A percentile compares a stretch with the other conserved stretches of the same genome.
Conservation (phyloP, 257 asterid species). For the Solanum raphanifolium region DNA sequence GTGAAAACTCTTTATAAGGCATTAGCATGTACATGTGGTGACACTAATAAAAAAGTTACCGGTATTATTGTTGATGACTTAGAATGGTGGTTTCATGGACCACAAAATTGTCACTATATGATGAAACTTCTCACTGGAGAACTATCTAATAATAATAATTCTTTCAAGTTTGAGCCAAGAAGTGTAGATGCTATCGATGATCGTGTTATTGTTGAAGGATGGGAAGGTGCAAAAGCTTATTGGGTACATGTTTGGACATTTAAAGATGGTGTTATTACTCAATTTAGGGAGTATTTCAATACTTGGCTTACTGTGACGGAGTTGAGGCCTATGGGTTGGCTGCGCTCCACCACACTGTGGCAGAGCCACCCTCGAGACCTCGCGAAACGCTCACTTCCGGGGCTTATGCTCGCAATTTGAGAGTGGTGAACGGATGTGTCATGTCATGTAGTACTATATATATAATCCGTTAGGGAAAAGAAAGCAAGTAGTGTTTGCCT, state of each 20-base stretch:
- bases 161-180: constrained; percentile 54
- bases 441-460: not conserved
- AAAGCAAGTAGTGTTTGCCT: not conserved
- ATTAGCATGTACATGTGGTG: constrained; percentile 18
- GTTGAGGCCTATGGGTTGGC: constrained; percentile 26
- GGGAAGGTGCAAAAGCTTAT: constrained; percentile 73
- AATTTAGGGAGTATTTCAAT: constrained; percentile 82
- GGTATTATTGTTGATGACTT: constrained; percentile 42
- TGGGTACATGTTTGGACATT: constrained; percentile 97
- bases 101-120: constrained; percentile 85
- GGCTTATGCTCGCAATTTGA: constrained; percentile 70
- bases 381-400: constrained; percentile 57
- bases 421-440: not conserved
- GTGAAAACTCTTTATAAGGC: constrained; percentile 54
- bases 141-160: constrained; percentile 8
- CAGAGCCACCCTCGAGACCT: constrained; percentile 88
- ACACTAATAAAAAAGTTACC: constrained; percentile 1
- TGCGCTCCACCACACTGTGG: constrained; percentile 51
- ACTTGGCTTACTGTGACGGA: constrained; percentile 85
- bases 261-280: constrained; percentile 56
- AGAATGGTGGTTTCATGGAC: constrained; percentile 99
- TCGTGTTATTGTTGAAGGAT: constrained; percentile 70
- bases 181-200: constrained; percentile 58
- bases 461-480: not conserved
- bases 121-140: constrained; percentile 82